These are phyloP conservation scores for Colletotrichum endophyticum DNA, from an alignment of 2,329 filamentous ascomycete species.

Conservation along the genomic window DNA sequence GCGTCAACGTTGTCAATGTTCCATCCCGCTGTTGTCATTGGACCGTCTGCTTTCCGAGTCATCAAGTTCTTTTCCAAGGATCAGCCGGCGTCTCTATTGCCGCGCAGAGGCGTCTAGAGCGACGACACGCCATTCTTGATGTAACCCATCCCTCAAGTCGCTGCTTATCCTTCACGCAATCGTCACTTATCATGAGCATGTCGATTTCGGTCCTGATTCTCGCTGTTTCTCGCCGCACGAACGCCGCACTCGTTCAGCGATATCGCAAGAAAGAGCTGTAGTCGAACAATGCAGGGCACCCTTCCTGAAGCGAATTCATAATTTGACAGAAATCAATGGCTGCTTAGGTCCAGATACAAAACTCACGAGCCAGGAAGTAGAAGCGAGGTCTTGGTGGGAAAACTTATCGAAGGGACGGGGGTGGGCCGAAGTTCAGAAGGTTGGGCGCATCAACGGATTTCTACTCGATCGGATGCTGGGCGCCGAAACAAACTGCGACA, in stretches of 20 bases:
- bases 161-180: neutral
- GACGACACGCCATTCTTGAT: neutral
- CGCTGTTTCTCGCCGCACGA: neutral
- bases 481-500: constrained; percentile 1
- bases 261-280: neutral
- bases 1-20: neutral
- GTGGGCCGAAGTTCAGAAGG: neutral
- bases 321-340: neutral
- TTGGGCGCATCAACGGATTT: neutral
- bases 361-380: neutral
- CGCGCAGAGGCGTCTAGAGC: neutral
- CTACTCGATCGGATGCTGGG: neutral
- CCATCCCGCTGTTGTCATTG: neutral
- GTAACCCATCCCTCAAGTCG: neutral
- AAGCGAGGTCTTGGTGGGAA: neutral
- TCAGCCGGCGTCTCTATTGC: neutral
- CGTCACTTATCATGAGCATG: neutral
- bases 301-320: neutral
- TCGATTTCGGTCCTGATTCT: neutral
- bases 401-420: neutral
- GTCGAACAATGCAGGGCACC: neutral
- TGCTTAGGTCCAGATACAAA: neutral
- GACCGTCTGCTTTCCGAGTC: neutral
- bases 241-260: neutral
- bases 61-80: neutral